phyloP scores from a whole-genome alignment of 1,284 basidiomycete genomes.

The Malassezia brasiliensis region DNA sequence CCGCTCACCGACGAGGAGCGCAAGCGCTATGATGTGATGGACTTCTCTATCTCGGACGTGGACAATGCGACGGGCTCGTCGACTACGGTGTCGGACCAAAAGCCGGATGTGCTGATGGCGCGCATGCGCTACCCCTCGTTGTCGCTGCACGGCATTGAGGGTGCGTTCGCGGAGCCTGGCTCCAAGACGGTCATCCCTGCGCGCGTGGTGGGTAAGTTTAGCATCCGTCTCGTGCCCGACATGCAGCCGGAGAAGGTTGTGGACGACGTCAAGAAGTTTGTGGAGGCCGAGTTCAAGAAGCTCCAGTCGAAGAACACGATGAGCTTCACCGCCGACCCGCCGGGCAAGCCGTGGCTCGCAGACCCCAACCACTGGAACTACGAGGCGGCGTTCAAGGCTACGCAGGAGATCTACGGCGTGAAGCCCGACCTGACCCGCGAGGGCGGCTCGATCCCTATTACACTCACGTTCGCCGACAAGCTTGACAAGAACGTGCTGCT shows the following conservation, averaged over 20 bases:
- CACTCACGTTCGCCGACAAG: slow-evolving; percentile 79
- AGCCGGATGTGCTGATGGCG: slow-evolving; percentile 76
- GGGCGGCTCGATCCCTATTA: slow-evolving; percentile 92
- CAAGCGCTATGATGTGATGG: slow-evolving; percentile 51
- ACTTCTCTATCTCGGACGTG: slow-evolving; percentile 57
- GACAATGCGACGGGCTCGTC: slow-evolving; percentile 67
- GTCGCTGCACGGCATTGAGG: slow-evolving; percentile 91
- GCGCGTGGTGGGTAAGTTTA: slow-evolving; percentile 62
- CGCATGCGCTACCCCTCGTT: slow-evolving; percentile 66
- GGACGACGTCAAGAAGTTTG: slow-evolving; percentile 37
- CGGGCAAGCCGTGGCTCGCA: slow-evolving; percentile 46
- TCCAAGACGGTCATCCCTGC: slow-evolving; percentile 91
- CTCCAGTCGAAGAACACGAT: slow-evolving; percentile 46
- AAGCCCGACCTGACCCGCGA: slow-evolving; percentile 82
- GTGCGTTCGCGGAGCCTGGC: slow-evolving; percentile 65
- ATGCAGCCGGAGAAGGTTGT: slow-evolving; percentile 57
- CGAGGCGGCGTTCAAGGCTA: slow-evolving; percentile 76
- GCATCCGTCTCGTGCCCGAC: slow-evolving; percentile 63
- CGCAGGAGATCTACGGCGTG: slow-evolving; percentile 68
- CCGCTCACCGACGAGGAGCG: slow-evolving; percentile 69
- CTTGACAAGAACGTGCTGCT: slow-evolving; percentile 59
- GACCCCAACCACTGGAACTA: slow-evolving; percentile 75
- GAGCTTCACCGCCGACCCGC: slow-evolving; percentile 30
- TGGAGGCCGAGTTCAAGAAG: slow-evolving; percentile 40
- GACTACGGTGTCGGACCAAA: slow-evolving; percentile 69